Evolutionary conservation across 2,329 filamentous ascomycete species (phyloP), one percentile per base, ranked within the genome.

Genomic region (Neopestalotiopsis rosae): DNA sequence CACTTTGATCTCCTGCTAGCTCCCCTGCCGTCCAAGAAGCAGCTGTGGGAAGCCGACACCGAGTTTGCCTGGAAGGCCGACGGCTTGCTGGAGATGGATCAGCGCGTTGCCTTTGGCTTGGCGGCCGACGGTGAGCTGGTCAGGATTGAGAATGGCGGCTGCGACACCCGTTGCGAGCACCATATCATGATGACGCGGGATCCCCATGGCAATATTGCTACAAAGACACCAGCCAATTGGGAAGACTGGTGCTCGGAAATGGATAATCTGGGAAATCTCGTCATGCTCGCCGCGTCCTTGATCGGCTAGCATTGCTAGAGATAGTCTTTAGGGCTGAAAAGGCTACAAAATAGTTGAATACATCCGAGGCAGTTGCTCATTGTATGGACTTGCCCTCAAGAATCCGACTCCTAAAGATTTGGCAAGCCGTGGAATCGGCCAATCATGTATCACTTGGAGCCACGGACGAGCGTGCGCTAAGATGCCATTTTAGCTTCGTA

Each of bases 161-260:
- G 24, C 24, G 24, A 28, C 17, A 17, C 45, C 4, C 17, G 10
- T n/a, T 52, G 45, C 20, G 6, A 24, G 17, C 45, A 17, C 17
- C 17, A 52, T 0, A 20, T 52, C 45, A 17, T 52, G 17, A 52
- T 52, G 45, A 52, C 6, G 17, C 17, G 14, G 24, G 57, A 28
- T 32, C 24, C n/a, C 17, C 7, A 10, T 9, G 28, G 3, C 17
- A 14, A 38, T 61, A 24, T 61, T 17, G 57, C n/a, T 4, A 9
- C 57, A 14, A 38, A 32, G 57, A 61, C 28, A 10, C 28, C 30
- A 61, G 76, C 70, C 32, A 77, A 74, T 69, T 85, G 82, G 82
- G 78, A 82, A 68, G 81, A 84, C 68, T 85, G 82, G 83, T 84
- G 81, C 67, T 76, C 79, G 5, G 81, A 81, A 4, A 84, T 83